Evolutionary conservation across 148 eudicot genomes (phyloP).

Genomic region (Limonium bicolor): DNA sequence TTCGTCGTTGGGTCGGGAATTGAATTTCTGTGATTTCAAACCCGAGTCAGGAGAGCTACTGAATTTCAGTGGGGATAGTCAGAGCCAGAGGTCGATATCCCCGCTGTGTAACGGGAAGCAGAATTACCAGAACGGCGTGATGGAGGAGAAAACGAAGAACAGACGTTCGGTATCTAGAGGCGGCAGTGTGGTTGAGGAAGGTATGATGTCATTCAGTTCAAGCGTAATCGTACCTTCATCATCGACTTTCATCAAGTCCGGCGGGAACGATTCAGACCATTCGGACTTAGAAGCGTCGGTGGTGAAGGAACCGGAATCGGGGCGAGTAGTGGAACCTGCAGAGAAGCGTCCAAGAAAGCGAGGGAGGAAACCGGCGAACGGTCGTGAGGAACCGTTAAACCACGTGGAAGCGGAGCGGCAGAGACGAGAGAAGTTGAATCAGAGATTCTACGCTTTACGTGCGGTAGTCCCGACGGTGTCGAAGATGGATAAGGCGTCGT

Average conservation of each 20-base stretch:
- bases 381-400: conserved; percentile 85
- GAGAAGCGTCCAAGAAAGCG: conserved; percentile 72
- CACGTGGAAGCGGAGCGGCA: conserved; percentile 97
- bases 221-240: conserved; percentile 46
- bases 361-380: conserved; percentile 91
- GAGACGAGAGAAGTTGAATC: conserved; percentile 87
- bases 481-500: conserved; percentile 94
- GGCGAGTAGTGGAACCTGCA: conserved; percentile 25
- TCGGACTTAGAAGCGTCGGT: conserved; percentile 81
- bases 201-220: conserved; percentile 62
- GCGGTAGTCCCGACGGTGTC: conserved; percentile 96
- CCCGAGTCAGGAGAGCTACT: conserved; percentile 58
- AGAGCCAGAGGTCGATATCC: conserved; percentile 20
- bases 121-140: conserved; percentile 28
- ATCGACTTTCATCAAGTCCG: conserved; percentile 14
- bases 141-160: conserved; percentile 34
- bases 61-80: conserved; percentile 61
- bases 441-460: conserved; percentile 65
- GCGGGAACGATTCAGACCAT: conserved; percentile 53
- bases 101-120: conserved; percentile 24
- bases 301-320: conserved; percentile 49
- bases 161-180: conserved; percentile 37
- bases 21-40: conserved; percentile 62
- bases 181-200: conserved; percentile 42
- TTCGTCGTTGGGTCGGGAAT: conserved; percentile 22